Conservation (phyloP, 2,329 filamentous ascomycete species). For the Aspergillus pseudonomiae region DNA sequence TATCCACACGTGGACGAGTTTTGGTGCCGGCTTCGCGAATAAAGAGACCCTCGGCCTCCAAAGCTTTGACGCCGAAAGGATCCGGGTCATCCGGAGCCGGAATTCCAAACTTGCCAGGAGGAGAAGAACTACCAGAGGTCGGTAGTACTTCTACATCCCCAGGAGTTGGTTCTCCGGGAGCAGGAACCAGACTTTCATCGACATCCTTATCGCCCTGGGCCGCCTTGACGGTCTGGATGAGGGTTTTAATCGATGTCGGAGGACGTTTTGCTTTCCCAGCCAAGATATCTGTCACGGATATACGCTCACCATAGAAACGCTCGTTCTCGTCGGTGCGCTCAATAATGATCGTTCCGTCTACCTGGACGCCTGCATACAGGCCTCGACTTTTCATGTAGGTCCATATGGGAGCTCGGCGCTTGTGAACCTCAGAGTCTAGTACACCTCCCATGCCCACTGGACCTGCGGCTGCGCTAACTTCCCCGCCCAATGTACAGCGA, state of each 20-base stretch:
- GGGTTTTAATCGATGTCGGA: slow-evolving; percentile 59
- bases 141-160: slow-evolving; percentile 67
- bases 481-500: slow-evolving; percentile 77
- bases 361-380: slow-evolving; percentile 82
- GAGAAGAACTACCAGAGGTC: slow-evolving; percentile 1
- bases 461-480: slow-evolving; percentile 75
- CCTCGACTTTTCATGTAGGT: slow-evolving; percentile 89
- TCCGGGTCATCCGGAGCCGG: slow-evolving; percentile 82
- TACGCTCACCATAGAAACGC: slow-evolving; percentile 73
- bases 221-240: slow-evolving; percentile 83
- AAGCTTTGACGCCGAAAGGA: slow-evolving; percentile 84
- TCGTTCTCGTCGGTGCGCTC: slow-evolving; percentile 88
- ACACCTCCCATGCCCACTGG: slow-evolving; percentile 76
- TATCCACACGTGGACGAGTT: slow-evolving; percentile 71
- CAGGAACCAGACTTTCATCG: slow-evolving; percentile 68
- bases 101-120: slow-evolving; percentile 67
- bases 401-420: slow-evolving; percentile 72
- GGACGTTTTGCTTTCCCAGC: slow-evolving; percentile 61
- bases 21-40: slow-evolving; percentile 87
- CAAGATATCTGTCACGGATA: slow-evolving; percentile 65
- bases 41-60: slow-evolving; percentile 81
- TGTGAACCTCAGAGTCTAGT: slow-evolving; percentile 70
- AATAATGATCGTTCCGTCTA: slow-evolving; percentile 85
- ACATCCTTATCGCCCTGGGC: slow-evolving; percentile 81
- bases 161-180: slow-evolving; percentile 67